Percentiles rank a stretch among this genome's conserved stretches.
phyloP scores from a whole-genome alignment of 345 rosid species.

The Salix caprea region DNA sequence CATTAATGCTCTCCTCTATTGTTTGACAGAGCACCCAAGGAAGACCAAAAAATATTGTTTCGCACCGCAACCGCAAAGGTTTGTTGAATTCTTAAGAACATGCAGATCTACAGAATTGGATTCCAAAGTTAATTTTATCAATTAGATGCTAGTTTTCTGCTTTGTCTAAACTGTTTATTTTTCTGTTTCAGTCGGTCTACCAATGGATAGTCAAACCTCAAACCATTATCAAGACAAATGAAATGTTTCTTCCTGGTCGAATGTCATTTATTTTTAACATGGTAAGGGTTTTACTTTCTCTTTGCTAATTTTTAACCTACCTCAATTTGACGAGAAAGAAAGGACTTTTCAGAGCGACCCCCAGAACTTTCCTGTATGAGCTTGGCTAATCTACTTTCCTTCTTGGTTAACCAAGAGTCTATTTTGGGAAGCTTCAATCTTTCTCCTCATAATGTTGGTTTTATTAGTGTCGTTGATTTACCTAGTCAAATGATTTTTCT shows the following conservation, averaged over 20 bases:
- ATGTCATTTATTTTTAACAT: conserved; percentile 80
- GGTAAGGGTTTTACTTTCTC: conserved; percentile 35
- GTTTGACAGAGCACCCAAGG: conserved; percentile 51
- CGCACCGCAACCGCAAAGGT: conserved; percentile 93
- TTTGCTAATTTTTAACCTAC: conserved; percentile 1
- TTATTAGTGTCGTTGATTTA: too few relatives aligned
- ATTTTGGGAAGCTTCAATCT: too few relatives aligned
- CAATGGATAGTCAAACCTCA: conserved; percentile 93
- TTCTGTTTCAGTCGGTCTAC: conserved; percentile 65
- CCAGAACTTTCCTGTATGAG: too few relatives aligned
- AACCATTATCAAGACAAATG: conserved; percentile 74
- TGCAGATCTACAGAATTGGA: neutral
- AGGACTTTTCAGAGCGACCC: too few relatives aligned
- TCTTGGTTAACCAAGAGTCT: too few relatives aligned
- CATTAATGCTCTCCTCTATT: neutral
- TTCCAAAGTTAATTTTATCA: neutral
- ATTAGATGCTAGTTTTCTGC: neutral
- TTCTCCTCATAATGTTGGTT: too few relatives aligned
- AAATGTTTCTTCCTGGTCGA: conserved; percentile 95
- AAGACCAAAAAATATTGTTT: conserved; percentile 71
- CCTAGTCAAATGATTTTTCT: too few relatives aligned
- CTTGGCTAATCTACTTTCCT: neutral
- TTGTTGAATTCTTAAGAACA: conserved; percentile 1
- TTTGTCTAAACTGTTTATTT: conserved; percentile 9
- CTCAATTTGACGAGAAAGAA: too few relatives aligned